phyloP scores from a whole-genome alignment of 2,329 filamentous ascomycete species.

The Fusarium tuaranense region DNA sequence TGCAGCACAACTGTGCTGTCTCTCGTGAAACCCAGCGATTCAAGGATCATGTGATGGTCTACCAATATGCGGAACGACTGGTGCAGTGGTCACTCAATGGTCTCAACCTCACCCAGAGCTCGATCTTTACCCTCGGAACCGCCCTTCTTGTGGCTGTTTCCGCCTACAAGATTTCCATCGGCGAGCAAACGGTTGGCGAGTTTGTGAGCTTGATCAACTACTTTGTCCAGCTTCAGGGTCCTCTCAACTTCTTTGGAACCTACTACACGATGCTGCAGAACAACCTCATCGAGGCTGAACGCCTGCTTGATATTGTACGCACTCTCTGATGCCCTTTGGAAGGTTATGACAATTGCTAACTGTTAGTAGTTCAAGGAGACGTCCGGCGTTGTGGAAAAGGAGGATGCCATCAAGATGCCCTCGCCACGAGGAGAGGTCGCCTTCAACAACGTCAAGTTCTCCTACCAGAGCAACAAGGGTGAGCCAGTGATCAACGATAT shows the following conservation, averaged over 20 bases:
- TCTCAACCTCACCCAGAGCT: conserved; percentile 72
- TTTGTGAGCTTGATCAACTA: conserved; percentile 70
- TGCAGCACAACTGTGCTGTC: conserved; percentile 74
- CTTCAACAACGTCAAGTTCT: conserved; percentile 58
- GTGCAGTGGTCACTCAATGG: conserved; percentile 49
- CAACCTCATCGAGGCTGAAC: conserved; percentile 59
- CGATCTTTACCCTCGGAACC: conserved; percentile 71
- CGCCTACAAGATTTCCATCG: conserved; percentile 70
- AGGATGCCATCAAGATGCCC: conserved; percentile 50
- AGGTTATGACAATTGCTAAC: conserved; percentile 22
- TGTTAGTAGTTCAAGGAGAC: conserved; percentile 55
- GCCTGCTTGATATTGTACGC: conserved; percentile 57
- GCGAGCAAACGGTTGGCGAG: conserved; percentile 64
- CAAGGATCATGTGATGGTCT: conserved; percentile 62
- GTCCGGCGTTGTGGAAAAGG: conserved; percentile 56
- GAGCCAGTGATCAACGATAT: conserved; percentile 54
- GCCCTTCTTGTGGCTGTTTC: conserved; percentile 71
- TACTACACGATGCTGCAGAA: conserved; percentile 61
- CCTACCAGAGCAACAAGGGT: conserved; percentile 54
- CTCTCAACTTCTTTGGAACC: conserved; percentile 70
- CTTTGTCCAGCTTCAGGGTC: conserved; percentile 70
- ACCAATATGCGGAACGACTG: conserved; percentile 56
- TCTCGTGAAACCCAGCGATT: conserved; percentile 69
- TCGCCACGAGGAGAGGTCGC: conserved; percentile 52
- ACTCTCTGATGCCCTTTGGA: accelerated